Conservation (phyloP, 306 rosid genomes). For the Dalbergia cochinchinensis region DNA sequence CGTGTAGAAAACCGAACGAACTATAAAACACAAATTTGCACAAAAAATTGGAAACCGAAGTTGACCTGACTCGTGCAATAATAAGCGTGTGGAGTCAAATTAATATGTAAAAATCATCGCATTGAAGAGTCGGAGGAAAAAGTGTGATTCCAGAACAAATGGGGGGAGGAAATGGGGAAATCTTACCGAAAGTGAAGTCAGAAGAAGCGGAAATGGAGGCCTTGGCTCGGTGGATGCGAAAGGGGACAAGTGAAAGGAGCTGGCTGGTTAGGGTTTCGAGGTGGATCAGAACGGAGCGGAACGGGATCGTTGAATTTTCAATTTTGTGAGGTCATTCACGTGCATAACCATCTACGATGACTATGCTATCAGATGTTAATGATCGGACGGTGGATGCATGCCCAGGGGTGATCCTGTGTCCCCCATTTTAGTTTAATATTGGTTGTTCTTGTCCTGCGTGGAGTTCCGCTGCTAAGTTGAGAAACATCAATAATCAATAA, state of each 20-base stretch:
- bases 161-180: constrained; percentile 10
- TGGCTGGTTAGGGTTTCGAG: constrained; percentile 62
- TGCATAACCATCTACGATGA: not conserved
- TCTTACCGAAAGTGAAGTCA: constrained; percentile 52
- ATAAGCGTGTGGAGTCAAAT: not conserved
- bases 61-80: not conserved
- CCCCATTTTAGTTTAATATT: not conserved
- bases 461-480: too few species aligned
- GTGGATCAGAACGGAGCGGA: constrained; percentile 42
- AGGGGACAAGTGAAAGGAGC: constrained; percentile 38
- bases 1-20: constrained; percentile 4
- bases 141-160: constrained; percentile 48
- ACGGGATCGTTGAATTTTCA: constrained; percentile 42
- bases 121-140: not conserved
- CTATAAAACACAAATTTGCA: not conserved
- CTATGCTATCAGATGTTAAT: not conserved
- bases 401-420: constrained; percentile 11
- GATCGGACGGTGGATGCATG: constrained; percentile 39
- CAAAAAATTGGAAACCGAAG: constrained; percentile 27
- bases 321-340: constrained; percentile 9
- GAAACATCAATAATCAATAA: too few species aligned
- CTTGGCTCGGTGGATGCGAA: constrained; percentile 33
- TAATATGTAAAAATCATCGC: not conserved
- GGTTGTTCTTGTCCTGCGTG: too few species aligned
- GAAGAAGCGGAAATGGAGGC: not conserved